Percentiles rank a stretch among this genome's conserved stretches.
These are phyloP conservation scores for Colletotrichum theobromicola DNA, from an alignment of 2,329 filamentous ascomycete species.

Conservation along the genomic window DNA sequence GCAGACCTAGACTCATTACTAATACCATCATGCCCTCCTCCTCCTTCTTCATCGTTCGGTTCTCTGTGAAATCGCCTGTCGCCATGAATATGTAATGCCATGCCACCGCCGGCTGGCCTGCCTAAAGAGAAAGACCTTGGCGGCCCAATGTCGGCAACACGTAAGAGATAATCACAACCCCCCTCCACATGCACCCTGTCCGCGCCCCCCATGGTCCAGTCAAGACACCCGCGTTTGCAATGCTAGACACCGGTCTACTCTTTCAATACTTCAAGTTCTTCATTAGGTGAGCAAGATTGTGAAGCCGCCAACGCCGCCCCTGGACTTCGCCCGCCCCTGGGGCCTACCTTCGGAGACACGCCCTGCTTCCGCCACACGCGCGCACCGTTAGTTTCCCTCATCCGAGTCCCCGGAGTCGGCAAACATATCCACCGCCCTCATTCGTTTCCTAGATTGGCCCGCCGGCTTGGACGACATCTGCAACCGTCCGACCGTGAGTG, in stretches of 20 bases:
- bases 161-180: neutral
- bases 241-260: neutral
- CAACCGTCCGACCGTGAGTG: constrained; percentile 19
- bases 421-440: constrained; percentile 87
- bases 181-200: constrained; percentile 8
- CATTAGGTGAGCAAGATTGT: constrained; percentile 13
- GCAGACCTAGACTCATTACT: neutral
- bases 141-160: neutral
- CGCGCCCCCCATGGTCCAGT: neutral
- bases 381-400: constrained; percentile 26
- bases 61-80: neutral
- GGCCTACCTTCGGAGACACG: neutral
- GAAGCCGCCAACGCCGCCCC: neutral
- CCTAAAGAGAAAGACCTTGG: neutral
- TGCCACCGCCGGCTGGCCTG: neutral
- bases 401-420: constrained; percentile 70
- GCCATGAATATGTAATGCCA: neutral
- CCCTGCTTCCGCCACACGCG: neutral
- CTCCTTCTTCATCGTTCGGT: neutral
- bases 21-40: neutral
- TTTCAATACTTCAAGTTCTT: neutral
- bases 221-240: constrained; percentile 6
- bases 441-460: constrained; percentile 60
- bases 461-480: constrained; percentile 28
- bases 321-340: neutral